Evolutionary conservation across 2,329 filamentous ascomycete species (phyloP), one percentile per base, ranked within the genome.

Genomic region (Gnomoniopsis smithogilvyi): DNA sequence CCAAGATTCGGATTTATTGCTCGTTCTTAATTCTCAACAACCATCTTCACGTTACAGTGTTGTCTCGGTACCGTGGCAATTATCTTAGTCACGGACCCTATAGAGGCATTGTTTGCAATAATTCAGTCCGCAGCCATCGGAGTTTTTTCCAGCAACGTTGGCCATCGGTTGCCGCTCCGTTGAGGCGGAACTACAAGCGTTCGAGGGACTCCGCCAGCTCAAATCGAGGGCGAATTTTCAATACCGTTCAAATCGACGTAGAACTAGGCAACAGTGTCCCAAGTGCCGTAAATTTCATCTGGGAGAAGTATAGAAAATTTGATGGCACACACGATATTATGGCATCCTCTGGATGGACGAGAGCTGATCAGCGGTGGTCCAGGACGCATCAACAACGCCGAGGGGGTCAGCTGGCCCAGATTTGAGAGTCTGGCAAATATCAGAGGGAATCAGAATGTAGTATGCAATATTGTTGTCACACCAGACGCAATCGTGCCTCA

Each of bases 61-160:
- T 30, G 48, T 11, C 46, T 34, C 36, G 21, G 15, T 21, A 52
- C 33, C 24, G 60, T 54, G 53, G 57, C 52, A 34, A 56, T 50
- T 6, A 60, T 60, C 11, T 41, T 73, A 43, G 69, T 73, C 55
- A 75, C 73, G 72, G 73, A 19, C 66, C 66, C 17, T 73, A 70
- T 60, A 65, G 68, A 50, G 72, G 72, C 8, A 69, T 75, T 14
- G 1, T 67, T 69, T 50, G 68, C 65, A 43, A 69, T 73, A 19
- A 62, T 70, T 30, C 62, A 70, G 62, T 61, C 72, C 19, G 64
- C 71, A 6, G 67, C 65, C 2, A 45, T 58, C 22, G 66, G 67
- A 12, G 52, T 68, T 1, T 65, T 66, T 1, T 54, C n/a, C 61
- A 1, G 58, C 64, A 21, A 67, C 63, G 6, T 69, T 71, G 26